A percentile compares a stretch with the other conserved stretches of the same genome.
Evolutionary conservation across 2,329 filamentous ascomycete genomes (phyloP).

Genomic region (Clonostachys rhizophaga): DNA sequence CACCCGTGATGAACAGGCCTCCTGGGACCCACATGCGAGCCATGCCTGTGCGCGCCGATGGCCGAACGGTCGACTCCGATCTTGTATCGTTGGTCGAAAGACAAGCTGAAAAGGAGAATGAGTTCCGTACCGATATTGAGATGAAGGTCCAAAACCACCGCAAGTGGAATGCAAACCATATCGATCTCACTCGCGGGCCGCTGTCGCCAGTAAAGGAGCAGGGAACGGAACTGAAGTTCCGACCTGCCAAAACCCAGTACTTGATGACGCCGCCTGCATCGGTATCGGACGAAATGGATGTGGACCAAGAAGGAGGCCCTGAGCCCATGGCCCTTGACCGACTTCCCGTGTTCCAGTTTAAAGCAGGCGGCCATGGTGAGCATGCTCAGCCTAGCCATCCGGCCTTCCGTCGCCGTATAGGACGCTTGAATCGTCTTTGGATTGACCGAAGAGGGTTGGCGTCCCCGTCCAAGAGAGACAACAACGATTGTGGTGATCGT

Average conservation of each 20-base stretch:
- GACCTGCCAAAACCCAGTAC: conserved; percentile 68
- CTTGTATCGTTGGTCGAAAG: conserved; percentile 73
- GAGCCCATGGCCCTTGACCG: conserved; percentile 35
- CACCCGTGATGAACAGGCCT: conserved; percentile 55
- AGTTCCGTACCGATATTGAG: conserved; percentile 78
- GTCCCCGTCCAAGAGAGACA: conserved; percentile 16
- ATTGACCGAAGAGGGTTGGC: conserved; percentile 76
- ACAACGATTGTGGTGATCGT: conserved; percentile 49
- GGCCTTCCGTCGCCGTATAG: conserved; percentile 78
- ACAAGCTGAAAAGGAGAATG: conserved; percentile 74
- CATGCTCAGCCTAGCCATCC: conserved; percentile 41
- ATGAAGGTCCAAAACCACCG: conserved; percentile 83
- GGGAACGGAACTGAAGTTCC: conserved; percentile 58
- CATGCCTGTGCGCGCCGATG: conserved; percentile 64
- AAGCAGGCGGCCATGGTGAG: conserved; percentile 32
- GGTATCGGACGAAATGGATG: conserved; percentile 50
- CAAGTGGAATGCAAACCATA: conserved; percentile 85
- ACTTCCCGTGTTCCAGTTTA: conserved; percentile 39
- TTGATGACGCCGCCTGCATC: conserved; percentile 58
- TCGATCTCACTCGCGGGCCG: conserved; percentile 82
- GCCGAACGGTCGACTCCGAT: conserved; percentile 71
- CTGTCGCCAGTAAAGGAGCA: conserved; percentile 73
- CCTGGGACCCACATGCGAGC: conserved; percentile 59
- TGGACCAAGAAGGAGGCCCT: conserved; percentile 38
- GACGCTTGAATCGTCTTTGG: conserved; percentile 79